Evolutionary conservation across 73 alveolate genomes (phyloP).

Genomic region (Uronychia setigera): DNA sequence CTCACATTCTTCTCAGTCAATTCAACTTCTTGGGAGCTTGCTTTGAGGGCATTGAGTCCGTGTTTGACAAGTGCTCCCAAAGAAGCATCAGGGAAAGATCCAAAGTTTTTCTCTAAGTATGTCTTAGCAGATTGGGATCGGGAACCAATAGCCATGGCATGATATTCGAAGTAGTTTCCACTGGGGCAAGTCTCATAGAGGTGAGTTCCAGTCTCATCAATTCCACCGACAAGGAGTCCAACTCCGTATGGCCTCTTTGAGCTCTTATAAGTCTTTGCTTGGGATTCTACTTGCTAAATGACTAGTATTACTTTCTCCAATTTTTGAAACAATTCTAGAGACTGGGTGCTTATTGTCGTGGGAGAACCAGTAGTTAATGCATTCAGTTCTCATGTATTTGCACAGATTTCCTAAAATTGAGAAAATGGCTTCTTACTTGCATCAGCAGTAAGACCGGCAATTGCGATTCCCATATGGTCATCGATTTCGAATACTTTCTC

Average conservation of each 20-base stretch:
- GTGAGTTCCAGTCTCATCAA: conserved; percentile 96
- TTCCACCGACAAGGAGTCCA: conserved; percentile 90
- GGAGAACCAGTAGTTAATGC: conserved; percentile 90
- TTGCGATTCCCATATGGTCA: conserved; percentile 97
- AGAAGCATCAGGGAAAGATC: conserved; percentile 60
- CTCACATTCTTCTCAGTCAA: conserved; percentile 65
- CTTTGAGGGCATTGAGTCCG: conserved; percentile 70
- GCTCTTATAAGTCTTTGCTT: conserved; percentile 89
- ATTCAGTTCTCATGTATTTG: conserved; percentile 94
- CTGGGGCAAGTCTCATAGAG: conserved; percentile 96
- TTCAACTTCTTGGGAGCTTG: conserved; percentile 68
- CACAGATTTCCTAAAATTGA: conserved; percentile 68
- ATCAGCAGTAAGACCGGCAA: conserved; percentile 98
- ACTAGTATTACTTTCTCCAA: conserved; percentile 73
- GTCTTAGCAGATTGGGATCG: conserved; percentile 95
- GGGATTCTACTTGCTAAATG: conserved; percentile 60
- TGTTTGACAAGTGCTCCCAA: conserved; percentile 58
- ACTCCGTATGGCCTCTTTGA: conserved; percentile 99
- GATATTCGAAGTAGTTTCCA: conserved; percentile 95
- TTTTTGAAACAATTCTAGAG: conserved; percentile 83
- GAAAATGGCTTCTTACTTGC: conserved; percentile 44
- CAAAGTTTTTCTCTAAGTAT: conserved; percentile 92
- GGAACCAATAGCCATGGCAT: conserved; percentile 90
- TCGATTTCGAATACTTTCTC: conserved; percentile 93
- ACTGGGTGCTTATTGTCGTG: conserved; percentile 89